Conservation (phyloP, 2,329 filamentous ascomycete species). For the Monosporascus sp. region DNA sequence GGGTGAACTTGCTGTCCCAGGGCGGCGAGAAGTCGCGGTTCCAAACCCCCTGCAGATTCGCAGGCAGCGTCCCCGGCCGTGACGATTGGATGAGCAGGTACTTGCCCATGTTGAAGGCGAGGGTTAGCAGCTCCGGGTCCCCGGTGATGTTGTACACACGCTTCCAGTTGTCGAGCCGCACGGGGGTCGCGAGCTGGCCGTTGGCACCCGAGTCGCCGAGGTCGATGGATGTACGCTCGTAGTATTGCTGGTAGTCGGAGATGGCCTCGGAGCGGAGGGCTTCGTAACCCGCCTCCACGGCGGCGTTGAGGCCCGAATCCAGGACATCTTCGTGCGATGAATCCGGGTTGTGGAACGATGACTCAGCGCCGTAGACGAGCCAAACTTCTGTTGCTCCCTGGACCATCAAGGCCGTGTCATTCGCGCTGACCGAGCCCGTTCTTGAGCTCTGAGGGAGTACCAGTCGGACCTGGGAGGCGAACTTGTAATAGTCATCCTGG, state of each 20-base stretch:
- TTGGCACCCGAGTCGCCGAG: slow-evolving; percentile 11
- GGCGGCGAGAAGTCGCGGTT: slow-evolving; percentile 34
- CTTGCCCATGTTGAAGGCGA: slow-evolving; percentile 30
- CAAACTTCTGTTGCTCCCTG: neutral
- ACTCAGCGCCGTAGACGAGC: neutral
- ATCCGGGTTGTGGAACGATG: slow-evolving; percentile 1
- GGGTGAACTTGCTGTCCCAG: slow-evolving; percentile 44
- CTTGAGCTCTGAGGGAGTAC: neutral
- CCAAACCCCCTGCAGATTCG: slow-evolving; percentile 41
- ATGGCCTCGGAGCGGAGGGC: slow-evolving; percentile 17
- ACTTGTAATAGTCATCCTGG: neutral
- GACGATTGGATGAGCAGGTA: slow-evolving; percentile 1
- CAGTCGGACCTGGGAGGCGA: neutral
- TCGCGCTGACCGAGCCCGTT: neutral
- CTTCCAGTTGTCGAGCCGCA: slow-evolving; percentile 11
- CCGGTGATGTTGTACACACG: slow-evolving; percentile 2
- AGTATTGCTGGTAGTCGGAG: slow-evolving; percentile 25
- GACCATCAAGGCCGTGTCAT: slow-evolving; percentile 1
- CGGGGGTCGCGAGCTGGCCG: neutral
- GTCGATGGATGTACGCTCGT: slow-evolving; percentile 19
- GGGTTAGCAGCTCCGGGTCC: slow-evolving; percentile 12
- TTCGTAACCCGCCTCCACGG: neutral
- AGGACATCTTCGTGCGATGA: neutral
- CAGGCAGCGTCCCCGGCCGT: slow-evolving; percentile 25
- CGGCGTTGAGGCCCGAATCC: neutral